Evolutionary conservation across 2,329 filamentous ascomycete species (phyloP), one percentile per base, ranked within the genome.

Genomic region (Ceratocystis alfenasii): DNA sequence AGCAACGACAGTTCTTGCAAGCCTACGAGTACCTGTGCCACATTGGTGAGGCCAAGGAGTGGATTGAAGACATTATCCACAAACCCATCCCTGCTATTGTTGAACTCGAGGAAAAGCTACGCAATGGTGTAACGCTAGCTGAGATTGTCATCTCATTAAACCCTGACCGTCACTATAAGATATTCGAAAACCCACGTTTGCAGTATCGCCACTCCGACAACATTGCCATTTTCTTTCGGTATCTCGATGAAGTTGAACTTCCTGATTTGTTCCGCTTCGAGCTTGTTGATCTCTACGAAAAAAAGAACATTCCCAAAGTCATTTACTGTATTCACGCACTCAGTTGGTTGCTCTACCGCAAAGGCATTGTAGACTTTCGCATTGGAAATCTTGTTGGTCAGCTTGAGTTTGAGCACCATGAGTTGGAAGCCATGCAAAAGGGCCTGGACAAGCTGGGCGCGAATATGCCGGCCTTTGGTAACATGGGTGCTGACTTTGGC

Each of bases 21-120:
- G 94, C 94, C 5, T 99, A 99, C 73, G 94, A 99, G 75, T 99
- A 99, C 74, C 87, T 99, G 46, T 99, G 94, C 74, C 94, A 99
- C 73, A 97, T 99, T 70, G 94, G 94, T 74, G 94, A 99, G 78
- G 94, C 94, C 25, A 97, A 97, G 74, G 93, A 97, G 76, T 99
- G 94, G 94, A 96, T 99, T 70, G 94, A 99, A 73, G 80, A 95
- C 73, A 85, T 96, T 68, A 90, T 94, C 66, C 85, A 93, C 69
- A 86, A 87, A 70, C 80, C 87, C 63, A 90, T 99, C 46, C 92
- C 94, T 2, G 89, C 93, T 0, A 96, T 97, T 71, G 88, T 99
- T 25, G 87, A 96, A 73, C 78, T 99, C 1, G 94, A 99, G 73
- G 92, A 99, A 75, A 90, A 90, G 15, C 78, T 99, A 53, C 84